A percentile compares a stretch with the other conserved stretches of the same genome.
phyloP scores from a whole-genome alignment of 108 stramenopile genomes.

The Pseudonitzschia multiseries region DNA sequence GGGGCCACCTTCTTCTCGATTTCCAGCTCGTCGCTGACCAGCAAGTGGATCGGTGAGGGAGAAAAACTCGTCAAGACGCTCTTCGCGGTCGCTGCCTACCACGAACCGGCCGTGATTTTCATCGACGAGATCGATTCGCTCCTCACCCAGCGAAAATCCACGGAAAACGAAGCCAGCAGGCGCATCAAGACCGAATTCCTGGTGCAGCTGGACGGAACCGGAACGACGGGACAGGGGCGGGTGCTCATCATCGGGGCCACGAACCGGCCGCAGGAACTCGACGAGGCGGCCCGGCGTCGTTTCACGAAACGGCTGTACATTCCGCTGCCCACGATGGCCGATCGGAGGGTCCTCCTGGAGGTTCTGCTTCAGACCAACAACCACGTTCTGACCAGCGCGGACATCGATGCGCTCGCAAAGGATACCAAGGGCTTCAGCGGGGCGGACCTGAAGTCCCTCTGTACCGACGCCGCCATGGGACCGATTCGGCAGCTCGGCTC shows the following conservation, averaged over 20 bases:
- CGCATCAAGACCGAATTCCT: constrained; percentile 95
- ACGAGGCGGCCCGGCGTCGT: constrained; percentile 98
- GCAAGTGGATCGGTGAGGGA: constrained; percentile 99
- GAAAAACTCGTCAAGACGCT: constrained; percentile 97
- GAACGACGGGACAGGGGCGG: constrained; percentile 72
- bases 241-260: constrained; percentile 98
- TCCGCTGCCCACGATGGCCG: constrained; percentile 86
- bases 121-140: constrained; percentile 97
- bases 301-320: constrained; percentile 94
- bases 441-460: constrained; percentile 90
- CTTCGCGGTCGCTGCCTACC: constrained; percentile 94
- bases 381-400: constrained; percentile 62
- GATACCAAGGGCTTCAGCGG: constrained; percentile 91
- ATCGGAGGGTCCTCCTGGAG: constrained; percentile 71
- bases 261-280: constrained; percentile 97
- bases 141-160: constrained; percentile 86
- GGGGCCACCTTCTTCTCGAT: constrained; percentile 99
- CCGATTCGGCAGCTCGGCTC: constrained; percentile 83
- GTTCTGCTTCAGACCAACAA: constrained; percentile 84
- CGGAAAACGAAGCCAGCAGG: constrained; percentile 94
- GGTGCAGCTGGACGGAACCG: constrained; percentile 92
- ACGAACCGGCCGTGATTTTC: constrained; percentile 92
- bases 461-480: constrained; percentile 94
- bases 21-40: constrained; percentile 95
- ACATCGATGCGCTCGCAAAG: constrained; percentile 71